Base-by-base conservation (phyloP, 176 grass and related monocot genomes). In the Saccharum spontaneum region DNA sequence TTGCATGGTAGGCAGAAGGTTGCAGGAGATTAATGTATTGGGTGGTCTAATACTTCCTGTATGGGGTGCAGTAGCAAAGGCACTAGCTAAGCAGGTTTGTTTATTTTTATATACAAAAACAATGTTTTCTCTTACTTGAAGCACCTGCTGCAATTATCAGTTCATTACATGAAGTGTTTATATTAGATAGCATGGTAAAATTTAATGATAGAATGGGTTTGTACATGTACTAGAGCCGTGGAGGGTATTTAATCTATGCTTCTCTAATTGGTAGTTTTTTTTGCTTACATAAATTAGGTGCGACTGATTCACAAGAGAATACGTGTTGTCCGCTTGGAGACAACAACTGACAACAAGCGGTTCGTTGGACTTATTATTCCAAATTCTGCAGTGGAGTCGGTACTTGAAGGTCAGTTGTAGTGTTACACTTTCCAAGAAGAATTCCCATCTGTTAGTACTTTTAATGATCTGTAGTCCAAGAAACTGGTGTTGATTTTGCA, bases 11-110 rank as follows among this genome's bases (percentile, higher is more conserved):
- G 97, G 97, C 17, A 94, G 88, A 90, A 84, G 97, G 71, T 87
- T 98, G 84, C 97, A 98, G 80, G 93, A 95, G 83, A 92, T 95
- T 20, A 90, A 91, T 85, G 71, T 98, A 83, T 90, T 95, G 82
- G 93, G 97, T 45, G 97, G 97, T 57, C 81, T 95, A 11, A 98
- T 98, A 82, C 88, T 98, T 86, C 97, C 97, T 83, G 86, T 98
- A 30, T 98, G 97, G 97, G 86, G 88, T 55, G 75, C 64, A 55
- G 89, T 98, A 61, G 93, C 94, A 90, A 98, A 92, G 74, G 89
- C 90, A 41, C 82, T 98, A 38, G 83, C 88, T 73, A 95, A 94
- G 67, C 97, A 98, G 88, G 95, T 98, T 79, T 12, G 28, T 1
- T 36, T 28, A 28, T 78, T 39, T 28, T 41, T 24, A 52, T 20